Conservation (phyloP, 1,284 basidiomycete species). For the Rugosomyces carneus region DNA sequence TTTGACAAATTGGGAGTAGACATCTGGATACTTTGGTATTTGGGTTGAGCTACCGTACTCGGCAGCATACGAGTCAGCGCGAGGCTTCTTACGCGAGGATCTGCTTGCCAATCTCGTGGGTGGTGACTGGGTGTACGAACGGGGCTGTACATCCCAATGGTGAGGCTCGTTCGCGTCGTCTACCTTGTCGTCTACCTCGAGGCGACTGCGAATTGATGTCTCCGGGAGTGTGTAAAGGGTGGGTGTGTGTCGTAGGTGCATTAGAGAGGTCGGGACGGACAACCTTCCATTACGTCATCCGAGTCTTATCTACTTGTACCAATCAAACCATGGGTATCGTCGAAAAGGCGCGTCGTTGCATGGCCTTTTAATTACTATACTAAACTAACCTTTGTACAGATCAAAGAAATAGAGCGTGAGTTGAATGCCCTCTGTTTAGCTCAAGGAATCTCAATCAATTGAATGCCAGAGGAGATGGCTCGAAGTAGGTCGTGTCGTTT, state of each 20-base stretch:
- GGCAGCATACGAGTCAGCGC: slow-evolving; percentile 25
- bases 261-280: background rate
- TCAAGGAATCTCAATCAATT: background rate
- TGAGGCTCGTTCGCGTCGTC: slow-evolving; percentile 16
- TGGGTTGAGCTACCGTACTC: slow-evolving; percentile 19
- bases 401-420: slow-evolving; percentile 91
- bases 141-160: slow-evolving; percentile 26
- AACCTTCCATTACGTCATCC: slow-evolving; percentile 9
- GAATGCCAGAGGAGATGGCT: slow-evolving; percentile 82
- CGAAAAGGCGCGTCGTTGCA: slow-evolving; percentile 62
- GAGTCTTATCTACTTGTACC: slow-evolving; percentile 3
- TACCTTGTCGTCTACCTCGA: slow-evolving; percentile 34
- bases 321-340: slow-evolving; percentile 72
- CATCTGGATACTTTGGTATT: slow-evolving; percentile 50
- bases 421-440: slow-evolving; percentile 3
- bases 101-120: slow-evolving; percentile 29
- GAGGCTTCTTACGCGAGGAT: slow-evolving; percentile 24
- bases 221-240: slow-evolving; percentile 65
- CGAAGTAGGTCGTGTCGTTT: slow-evolving; percentile 56
- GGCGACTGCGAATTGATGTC: slow-evolving; percentile 40
- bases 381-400: slow-evolving; percentile 39
- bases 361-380: background rate
- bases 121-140: slow-evolving; percentile 25
- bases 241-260: slow-evolving; percentile 44
- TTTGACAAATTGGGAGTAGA: slow-evolving; percentile 73